Percentiles rank a stretch among this genome's conserved stretches.
Evolutionary conservation across 177 flowering plant genomes (phyloP).

Genomic region (Vitis hybrid): DNA sequence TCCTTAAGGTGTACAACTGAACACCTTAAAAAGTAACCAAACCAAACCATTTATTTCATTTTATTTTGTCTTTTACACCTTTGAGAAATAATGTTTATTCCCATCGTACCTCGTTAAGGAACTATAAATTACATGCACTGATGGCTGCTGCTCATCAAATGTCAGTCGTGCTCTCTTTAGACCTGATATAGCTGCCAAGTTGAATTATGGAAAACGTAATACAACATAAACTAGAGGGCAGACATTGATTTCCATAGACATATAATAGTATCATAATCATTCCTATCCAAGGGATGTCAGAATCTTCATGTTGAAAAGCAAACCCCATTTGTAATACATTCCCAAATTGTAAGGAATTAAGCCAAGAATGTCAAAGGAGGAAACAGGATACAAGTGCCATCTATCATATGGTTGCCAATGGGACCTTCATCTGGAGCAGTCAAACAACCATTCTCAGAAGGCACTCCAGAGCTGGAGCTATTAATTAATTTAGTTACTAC

Average conservation of each 20-base stretch:
- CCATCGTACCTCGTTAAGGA: constrained; percentile 66
- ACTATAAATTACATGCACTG: constrained; percentile 64
- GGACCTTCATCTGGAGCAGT: constrained; percentile 21
- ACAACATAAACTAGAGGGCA: background rate
- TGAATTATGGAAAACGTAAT: constrained; percentile 40
- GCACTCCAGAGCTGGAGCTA: constrained; percentile 16
- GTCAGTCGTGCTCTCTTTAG: constrained; percentile 70
- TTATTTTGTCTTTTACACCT: background rate
- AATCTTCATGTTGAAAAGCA: too few species aligned
- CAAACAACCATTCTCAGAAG: constrained; percentile 32
- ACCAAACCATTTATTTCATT: background rate
- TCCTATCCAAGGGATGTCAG: background rate
- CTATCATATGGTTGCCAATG: constrained; percentile 18
- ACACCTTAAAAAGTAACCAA: background rate
- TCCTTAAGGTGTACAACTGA: background rate
- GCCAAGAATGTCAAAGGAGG: constrained; percentile 5
- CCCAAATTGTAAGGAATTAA: background rate
- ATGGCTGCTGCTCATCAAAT: constrained; percentile 61
- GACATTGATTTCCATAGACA: background rate
- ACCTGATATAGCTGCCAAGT: constrained; percentile 51
- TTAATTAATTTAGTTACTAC: constrained; percentile 16
- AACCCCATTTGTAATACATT: background rate
- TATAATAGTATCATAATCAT: background rate
- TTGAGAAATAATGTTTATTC: constrained; percentile 8
- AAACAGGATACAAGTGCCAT: constrained; percentile 54